A percentile compares a stretch with the other conserved stretches of the same genome.
These are phyloP conservation scores for Dothidotthia symphoricarpi DNA, from an alignment of 2,329 filamentous ascomycete species.

Conservation along the genomic window DNA sequence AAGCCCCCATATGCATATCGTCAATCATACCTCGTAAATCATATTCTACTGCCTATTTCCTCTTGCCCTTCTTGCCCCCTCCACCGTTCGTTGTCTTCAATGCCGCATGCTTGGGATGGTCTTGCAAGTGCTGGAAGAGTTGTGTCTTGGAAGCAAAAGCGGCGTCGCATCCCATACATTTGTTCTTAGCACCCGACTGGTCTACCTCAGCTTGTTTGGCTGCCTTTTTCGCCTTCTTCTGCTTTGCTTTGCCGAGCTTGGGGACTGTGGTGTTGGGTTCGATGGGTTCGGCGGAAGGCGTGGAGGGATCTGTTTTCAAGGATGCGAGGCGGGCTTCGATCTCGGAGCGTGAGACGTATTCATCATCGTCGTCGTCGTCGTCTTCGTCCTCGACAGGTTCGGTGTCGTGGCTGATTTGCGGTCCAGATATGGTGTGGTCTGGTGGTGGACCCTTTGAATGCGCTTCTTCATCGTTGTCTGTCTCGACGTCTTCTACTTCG, in stretches of 20 bases:
- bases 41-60: slow-evolving; percentile 4
- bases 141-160: slow-evolving; percentile 72
- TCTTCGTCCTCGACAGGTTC: slow-evolving; percentile 10
- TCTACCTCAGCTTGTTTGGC: slow-evolving; percentile 42
- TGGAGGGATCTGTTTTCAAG: slow-evolving; percentile 7
- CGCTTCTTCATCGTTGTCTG: slow-evolving; percentile 26
- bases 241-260: slow-evolving; percentile 50
- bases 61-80: slow-evolving; percentile 21
- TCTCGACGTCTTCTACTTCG: slow-evolving; percentile 10
- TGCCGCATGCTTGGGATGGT: slow-evolving; percentile 60
- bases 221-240: slow-evolving; percentile 49
- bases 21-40: slow-evolving; percentile 3
- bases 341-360: slow-evolving; percentile 39
- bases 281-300: slow-evolving; percentile 5
- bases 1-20: slow-evolving; percentile 1
- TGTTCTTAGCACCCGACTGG: slow-evolving; percentile 50
- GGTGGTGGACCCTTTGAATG: slow-evolving; percentile 23
- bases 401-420: not conserved
- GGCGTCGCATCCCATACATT: slow-evolving; percentile 76
- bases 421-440: too few species aligned
- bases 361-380: slow-evolving; percentile 33
- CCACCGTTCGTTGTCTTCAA: slow-evolving; percentile 26
- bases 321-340: slow-evolving; percentile 36
- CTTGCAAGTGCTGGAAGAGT: slow-evolving; percentile 71
- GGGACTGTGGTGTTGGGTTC: slow-evolving; percentile 14